Percentiles rank a stretch among this genome's conserved stretches.
Conservation (phyloP, 805 yeast species). For the Lachancea nothofagi region DNA sequence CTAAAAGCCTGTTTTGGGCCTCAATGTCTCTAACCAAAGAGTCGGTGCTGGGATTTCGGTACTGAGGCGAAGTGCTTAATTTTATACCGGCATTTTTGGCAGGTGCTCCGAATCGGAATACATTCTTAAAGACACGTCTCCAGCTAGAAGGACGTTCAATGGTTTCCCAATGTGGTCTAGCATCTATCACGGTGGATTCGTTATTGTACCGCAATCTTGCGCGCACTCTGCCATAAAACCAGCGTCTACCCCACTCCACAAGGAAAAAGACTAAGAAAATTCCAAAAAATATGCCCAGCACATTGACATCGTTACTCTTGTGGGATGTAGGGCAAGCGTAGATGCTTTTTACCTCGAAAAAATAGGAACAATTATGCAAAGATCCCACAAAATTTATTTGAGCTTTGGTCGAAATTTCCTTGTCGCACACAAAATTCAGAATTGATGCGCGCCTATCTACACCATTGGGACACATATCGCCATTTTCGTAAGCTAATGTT, state of each 20-base stretch:
- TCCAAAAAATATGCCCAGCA: constrained; percentile 57
- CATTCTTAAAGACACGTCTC: constrained; percentile 7
- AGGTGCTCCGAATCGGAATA: not conserved
- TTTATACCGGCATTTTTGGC: constrained; percentile 12
- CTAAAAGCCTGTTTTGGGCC: constrained; percentile 37
- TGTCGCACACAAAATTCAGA: constrained; percentile 71
- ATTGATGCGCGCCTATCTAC: constrained; percentile 56
- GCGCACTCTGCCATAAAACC: constrained; percentile 18
- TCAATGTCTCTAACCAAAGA: constrained; percentile 32
- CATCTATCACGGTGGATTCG: constrained; percentile 22
- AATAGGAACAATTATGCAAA: constrained; percentile 69
- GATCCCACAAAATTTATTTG: constrained; percentile 65
- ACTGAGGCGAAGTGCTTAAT: constrained; percentile 10
- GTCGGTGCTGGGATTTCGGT: constrained; percentile 8
- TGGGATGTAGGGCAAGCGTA: constrained; percentile 83
- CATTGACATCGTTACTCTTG: constrained; percentile 56
- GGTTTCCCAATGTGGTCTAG: constrained; percentile 35
- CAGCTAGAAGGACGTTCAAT: constrained; percentile 20
- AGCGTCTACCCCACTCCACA: constrained; percentile 36
- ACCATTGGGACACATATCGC: constrained; percentile 57
- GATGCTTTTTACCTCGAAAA: constrained; percentile 77
- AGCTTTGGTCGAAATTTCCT: constrained; percentile 62
- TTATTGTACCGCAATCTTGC: constrained; percentile 11
- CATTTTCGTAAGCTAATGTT: constrained; percentile 63
- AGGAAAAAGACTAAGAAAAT: constrained; percentile 40